phyloP scores from a whole-genome alignment of 352 stramenopile genomes.

The Globisporangium takayamanum region DNA sequence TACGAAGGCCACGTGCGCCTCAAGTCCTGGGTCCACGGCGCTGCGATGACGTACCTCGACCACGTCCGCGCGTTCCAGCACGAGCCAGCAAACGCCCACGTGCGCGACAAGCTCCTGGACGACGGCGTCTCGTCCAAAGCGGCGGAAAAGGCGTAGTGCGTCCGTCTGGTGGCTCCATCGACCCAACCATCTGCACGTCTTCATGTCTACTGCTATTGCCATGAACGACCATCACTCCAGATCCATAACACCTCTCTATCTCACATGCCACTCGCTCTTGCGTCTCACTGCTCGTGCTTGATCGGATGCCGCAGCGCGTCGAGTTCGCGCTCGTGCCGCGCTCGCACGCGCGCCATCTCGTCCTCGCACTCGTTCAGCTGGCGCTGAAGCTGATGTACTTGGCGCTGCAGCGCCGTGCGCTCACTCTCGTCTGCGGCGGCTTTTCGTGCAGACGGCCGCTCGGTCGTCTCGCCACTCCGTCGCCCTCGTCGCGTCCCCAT shows the following conservation, averaged over 20 bases:
- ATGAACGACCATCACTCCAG: neutral
- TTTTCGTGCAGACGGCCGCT: constrained; percentile 29
- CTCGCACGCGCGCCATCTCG: constrained; percentile 74
- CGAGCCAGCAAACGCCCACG: neutral
- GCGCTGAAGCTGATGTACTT: constrained; percentile 57
- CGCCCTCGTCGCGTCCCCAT: constrained; percentile 21
- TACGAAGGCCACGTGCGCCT: constrained; percentile 51
- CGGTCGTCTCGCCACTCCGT: constrained; percentile 18
- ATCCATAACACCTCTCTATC: neutral
- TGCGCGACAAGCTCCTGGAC: neutral
- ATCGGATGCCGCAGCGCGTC: constrained; percentile 13
- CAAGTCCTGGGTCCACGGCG: constrained; percentile 61
- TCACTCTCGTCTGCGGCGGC: constrained; percentile 38
- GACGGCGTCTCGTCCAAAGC: no score
- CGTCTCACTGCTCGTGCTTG: constrained; percentile 2
- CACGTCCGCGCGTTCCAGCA: constrained; percentile 36
- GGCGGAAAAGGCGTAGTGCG: neutral
- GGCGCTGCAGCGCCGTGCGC: constrained; percentile 41
- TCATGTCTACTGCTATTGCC: no score
- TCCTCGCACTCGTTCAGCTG: constrained; percentile 74
- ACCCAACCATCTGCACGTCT: no score
- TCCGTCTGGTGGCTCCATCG: neutral
- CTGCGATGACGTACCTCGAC: constrained; percentile 57
- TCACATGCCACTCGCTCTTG: neutral
- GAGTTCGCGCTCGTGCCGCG: constrained; percentile 29